Evolutionary conservation across 768 basidiomycete species (phyloP).

Genomic region (Phylloporus arenicola): DNA sequence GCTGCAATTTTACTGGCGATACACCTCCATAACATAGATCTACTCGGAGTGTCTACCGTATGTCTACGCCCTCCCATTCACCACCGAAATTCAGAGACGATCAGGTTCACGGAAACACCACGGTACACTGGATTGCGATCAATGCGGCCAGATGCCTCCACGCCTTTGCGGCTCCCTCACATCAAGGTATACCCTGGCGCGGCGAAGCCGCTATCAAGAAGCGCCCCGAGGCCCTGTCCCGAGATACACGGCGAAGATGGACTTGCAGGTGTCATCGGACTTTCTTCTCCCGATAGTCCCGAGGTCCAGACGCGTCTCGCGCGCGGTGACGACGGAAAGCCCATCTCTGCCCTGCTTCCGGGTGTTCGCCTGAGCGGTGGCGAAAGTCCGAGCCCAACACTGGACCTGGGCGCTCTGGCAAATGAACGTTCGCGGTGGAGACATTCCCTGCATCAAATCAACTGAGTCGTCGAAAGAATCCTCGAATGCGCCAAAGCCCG

Average conservation of each 20-base stretch:
- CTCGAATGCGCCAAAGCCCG: constrained; percentile 29
- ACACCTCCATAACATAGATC: constrained; percentile 61
- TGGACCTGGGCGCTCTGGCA: constrained; percentile 36
- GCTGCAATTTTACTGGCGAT: no score
- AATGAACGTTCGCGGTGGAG: constrained; percentile 53
- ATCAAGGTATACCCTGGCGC: constrained; percentile 59
- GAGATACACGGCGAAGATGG: constrained; percentile 83
- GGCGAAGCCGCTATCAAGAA: no score
- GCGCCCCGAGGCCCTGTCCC: constrained; percentile 60
- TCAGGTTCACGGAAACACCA: constrained; percentile 80
- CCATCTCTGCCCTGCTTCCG: constrained; percentile 53
- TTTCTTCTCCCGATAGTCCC: constrained; percentile 47
- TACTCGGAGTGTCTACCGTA: constrained; percentile 84
- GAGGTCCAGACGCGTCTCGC: constrained; percentile 49
- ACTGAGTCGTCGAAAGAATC: constrained; percentile 36
- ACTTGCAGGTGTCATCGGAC: constrained; percentile 77
- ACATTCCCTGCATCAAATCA: constrained; percentile 40
- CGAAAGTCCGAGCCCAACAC: constrained; percentile 28
- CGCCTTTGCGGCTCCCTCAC: constrained; percentile 60
- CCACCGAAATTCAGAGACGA: background rate
- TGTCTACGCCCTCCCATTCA: constrained; percentile 5
- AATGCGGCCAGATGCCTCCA: constrained; percentile 77
- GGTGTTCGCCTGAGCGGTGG: constrained; percentile 58
- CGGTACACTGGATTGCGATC: constrained; percentile 50
- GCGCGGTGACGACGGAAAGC: constrained; percentile 35